Base-by-base conservation (phyloP, 2,329 filamentous ascomycete genomes). In the Claviceps citrina region DNA sequence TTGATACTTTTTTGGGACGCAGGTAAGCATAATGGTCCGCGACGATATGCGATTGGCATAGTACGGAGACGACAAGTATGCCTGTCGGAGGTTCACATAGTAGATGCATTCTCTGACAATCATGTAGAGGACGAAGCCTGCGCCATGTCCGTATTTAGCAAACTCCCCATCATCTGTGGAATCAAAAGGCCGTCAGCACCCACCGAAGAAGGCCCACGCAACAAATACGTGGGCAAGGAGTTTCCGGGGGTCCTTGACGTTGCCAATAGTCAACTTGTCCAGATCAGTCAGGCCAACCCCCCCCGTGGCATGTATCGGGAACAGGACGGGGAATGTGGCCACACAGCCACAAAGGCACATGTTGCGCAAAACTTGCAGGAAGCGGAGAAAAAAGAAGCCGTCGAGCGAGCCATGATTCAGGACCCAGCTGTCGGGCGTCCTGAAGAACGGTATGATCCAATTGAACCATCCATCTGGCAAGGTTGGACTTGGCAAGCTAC, bases 361-460 rank as follows among this genome's bases (percentile, higher is more conserved):
- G 44, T 80, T 80, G 54, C 86, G 84, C 47, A 96, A 64, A 54
- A 89, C 53, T 35, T 62, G 64, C 41, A 65, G 51, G 40, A 62
- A 94, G 27, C 89, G 84, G 22, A 96, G 68, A 57, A 93, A 85
- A 38, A 96, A 76, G 59, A 89, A 96, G 25, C 82, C 83, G 57
- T 98, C 89, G 46, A 98, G 73, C 0, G 86, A 93, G 56, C 89
- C 84, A 63, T 94, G 85, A 53, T 91, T 84, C 18, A 96, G 73
- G 20, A 87, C 76, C 53, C 84, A 85, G 31, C 78, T 77, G 56
- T 96, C 87, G 3, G 72, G 71, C 32, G 73, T 70, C 49, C 70
- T 71, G 63, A 74, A 80, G 61, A 84, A 82, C 10, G 70, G 64
- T 8, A 61, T 61, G 43, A 85, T 59, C 81, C 81, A 86, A 49